Base-by-base conservation (phyloP, 805 yeast genomes). In the Saturnispora silvae region DNA sequence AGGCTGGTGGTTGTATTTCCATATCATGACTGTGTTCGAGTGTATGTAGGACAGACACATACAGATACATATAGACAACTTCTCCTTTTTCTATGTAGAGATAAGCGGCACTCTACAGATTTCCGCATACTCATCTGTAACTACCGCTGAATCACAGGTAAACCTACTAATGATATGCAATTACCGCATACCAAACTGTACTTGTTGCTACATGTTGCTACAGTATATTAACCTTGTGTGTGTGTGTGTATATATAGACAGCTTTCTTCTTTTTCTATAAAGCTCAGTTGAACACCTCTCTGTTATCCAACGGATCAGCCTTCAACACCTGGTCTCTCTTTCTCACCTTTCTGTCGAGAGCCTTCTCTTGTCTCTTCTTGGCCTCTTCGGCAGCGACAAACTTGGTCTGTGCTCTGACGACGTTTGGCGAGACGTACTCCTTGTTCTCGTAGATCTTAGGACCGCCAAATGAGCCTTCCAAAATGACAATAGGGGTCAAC, bases 381-480 rank as follows among this genome's bases (percentile, higher is more conserved):
- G 96, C 95, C 47, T 76, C 77, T 37, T 68, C 73, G 3, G 96
- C 96, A 38, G 81, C 77, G 54, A 81, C 73, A 49, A 78, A 81
- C 57, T 75, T 82, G 46, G 70, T 44, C 66, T 87, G 96, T 10
- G 98, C 84, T 67, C 98, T 81, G 28, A 81, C 89, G 42, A 82
- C 76, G 68, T 92, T 92, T 46, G 98, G 98, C 42, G 95, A 83
- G 33, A 92, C 95, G 60, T 83, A 92, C 61, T 89, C 92, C 67
- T 84, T 87, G 67, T 92, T 92, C 55, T 92, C 97, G 62, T 84
- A 92, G 47, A 92, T 86, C 70, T 87, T 85, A 46, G 97, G 96
- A 16, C 98, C 98, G 40, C 96, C 89, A 52, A 92, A 92, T 2
- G 96, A 85, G 34, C 98, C 98, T 65, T 92, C 97, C 45, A 89